phyloP scores from a whole-genome alignment of 129 eudicot genomes.

The Tagetes erecta region DNA sequence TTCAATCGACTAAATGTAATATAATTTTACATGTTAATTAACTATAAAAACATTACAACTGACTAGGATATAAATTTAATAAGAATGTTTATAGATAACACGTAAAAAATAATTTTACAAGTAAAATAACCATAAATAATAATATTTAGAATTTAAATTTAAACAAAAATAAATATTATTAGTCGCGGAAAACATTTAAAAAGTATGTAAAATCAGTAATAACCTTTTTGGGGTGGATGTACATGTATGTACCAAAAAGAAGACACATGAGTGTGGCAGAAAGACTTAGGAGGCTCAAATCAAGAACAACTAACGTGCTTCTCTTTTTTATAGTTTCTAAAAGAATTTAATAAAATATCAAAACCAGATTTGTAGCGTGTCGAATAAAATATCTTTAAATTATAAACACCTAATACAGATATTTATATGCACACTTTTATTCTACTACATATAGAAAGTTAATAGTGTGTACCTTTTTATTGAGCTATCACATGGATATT shows the following conservation, averaged over 20 bases:
- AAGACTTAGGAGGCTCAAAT: constrained; percentile 24
- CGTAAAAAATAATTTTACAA: too few species aligned
- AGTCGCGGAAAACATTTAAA: neutral
- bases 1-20: too few species aligned
- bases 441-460: neutral
- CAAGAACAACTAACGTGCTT: constrained; percentile 32
- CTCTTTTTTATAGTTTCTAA: constrained; percentile 5
- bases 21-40: too few species aligned
- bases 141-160: neutral
- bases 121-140: neutral
- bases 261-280: constrained; percentile 28
- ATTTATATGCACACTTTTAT: neutral
- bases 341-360: neutral
- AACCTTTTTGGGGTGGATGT: constrained; percentile 24
- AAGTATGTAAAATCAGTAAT: constrained; percentile 5
- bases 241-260: constrained; percentile 11
- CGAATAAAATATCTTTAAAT: neutral
- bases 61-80: too few species aligned
- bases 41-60: too few species aligned
- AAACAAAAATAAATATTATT: neutral
- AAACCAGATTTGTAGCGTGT: neutral
- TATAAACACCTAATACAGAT: neutral
- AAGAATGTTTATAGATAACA: too few species aligned
- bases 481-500: neutral
- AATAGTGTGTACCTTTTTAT: too few species aligned